A percentile compares a stretch with the other conserved stretches of the same genome.
These are phyloP conservation scores for Fomitopsis schrenkii DNA, from an alignment of 1,284 basidiomycete genomes.

Conservation along the genomic window DNA sequence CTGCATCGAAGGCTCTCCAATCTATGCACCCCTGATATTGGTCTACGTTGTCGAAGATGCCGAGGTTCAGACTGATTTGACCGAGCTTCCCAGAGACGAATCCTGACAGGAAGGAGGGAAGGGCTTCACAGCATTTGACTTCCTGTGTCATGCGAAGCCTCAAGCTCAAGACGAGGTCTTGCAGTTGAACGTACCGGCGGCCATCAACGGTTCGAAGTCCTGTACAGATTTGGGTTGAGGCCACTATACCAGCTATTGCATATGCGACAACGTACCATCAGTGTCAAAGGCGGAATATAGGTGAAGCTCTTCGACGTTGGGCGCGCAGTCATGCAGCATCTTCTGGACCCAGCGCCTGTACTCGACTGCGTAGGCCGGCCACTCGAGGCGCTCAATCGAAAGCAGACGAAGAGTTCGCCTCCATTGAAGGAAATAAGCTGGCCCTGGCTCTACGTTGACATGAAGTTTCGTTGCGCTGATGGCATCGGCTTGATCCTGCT, in stretches of 20 bases:
- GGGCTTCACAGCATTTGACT: neutral
- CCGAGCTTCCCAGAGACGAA: neutral
- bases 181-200: neutral
- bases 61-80: neutral
- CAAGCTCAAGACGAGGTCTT: neutral
- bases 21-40: neutral
- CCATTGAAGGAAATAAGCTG: no score
- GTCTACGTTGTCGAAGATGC: neutral
- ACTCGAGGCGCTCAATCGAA: no score
- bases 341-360: no score
- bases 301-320: no score
- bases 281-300: no score
- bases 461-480: neutral
- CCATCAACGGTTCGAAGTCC: neutral
- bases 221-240: no score
- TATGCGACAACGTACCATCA: no score
- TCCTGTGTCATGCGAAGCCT: neutral
- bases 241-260: no score
- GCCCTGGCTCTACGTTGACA: neutral
- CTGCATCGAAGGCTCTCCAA: neutral
- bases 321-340: no score
- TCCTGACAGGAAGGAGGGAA: neutral
- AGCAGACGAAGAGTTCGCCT: no score
- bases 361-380: no score
- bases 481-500: neutral